Percentiles rank a stretch among this genome's conserved stretches.
Conservation (phyloP, 2,329 filamentous ascomycete genomes). For the Aspergillus unguis region DNA sequence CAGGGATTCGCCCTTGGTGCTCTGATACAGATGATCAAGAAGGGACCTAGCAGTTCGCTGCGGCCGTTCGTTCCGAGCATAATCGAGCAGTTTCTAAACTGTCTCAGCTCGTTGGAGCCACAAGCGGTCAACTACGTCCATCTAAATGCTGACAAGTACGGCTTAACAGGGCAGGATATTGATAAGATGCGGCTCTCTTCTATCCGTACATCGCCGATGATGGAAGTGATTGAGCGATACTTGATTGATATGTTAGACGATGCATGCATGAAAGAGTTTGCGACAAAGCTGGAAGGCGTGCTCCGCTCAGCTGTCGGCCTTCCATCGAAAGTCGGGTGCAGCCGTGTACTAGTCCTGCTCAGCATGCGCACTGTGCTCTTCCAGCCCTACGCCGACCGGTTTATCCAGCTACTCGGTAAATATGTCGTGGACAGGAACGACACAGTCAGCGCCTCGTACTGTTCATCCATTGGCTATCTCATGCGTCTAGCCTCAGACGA, state of each 20-base stretch:
- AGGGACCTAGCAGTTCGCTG: constrained; percentile 70
- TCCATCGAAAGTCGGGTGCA: constrained; percentile 90
- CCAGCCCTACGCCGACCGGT: constrained; percentile 68
- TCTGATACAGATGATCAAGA: constrained; percentile 84
- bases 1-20: constrained; percentile 79
- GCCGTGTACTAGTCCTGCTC: constrained; percentile 77
- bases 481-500: constrained; percentile 62
- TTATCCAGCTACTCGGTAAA: constrained; percentile 75
- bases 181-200: constrained; percentile 80
- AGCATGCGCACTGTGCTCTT: constrained; percentile 75
- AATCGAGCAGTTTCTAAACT: constrained; percentile 72
- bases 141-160: constrained; percentile 77
- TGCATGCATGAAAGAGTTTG: constrained; percentile 69
- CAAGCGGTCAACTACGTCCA: constrained; percentile 90
- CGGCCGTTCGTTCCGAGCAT: constrained; percentile 78
- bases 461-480: constrained; percentile 80
- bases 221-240: constrained; percentile 85
- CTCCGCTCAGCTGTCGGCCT: constrained; percentile 86
- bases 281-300: constrained; percentile 68
- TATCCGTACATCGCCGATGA: constrained; percentile 82
- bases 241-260: constrained; percentile 75
- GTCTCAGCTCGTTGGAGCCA: constrained; percentile 84
- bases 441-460: constrained; percentile 86
- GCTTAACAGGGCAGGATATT: constrained; percentile 82
- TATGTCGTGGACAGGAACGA: constrained; percentile 88